Conservation (phyloP, 2,329 filamentous ascomycete species). For the Xylariaceae sp. region DNA sequence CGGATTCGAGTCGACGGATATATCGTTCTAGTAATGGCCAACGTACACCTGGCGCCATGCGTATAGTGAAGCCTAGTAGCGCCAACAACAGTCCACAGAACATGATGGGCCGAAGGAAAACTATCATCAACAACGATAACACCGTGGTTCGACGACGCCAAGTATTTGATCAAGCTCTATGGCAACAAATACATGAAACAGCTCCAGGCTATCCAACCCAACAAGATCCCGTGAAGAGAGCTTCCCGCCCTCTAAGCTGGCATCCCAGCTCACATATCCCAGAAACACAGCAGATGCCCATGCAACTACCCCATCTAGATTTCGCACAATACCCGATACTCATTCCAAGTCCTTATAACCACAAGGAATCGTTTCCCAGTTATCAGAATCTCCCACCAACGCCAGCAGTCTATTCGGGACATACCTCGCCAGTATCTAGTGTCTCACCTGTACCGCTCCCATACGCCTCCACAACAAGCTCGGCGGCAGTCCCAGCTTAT, state of each 20-base stretch:
- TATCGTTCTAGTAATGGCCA: slow-evolving; percentile 49
- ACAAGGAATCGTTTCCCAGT: slow-evolving; percentile 39
- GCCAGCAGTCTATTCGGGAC: slow-evolving; percentile 53
- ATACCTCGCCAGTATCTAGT: slow-evolving; percentile 51
- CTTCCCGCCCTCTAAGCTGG: slow-evolving; percentile 67
- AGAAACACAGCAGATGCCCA: slow-evolving; percentile 34
- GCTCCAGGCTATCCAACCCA: slow-evolving; percentile 24
- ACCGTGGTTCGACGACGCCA: slow-evolving; percentile 46
- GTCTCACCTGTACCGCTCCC: slow-evolving; percentile 53
- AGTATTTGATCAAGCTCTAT: slow-evolving; percentile 41
- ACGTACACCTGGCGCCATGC: slow-evolving; percentile 49
- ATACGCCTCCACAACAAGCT: slow-evolving; percentile 33
- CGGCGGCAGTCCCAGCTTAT: slow-evolving; percentile 36
- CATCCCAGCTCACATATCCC: slow-evolving; percentile 59
- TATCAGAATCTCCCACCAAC: slow-evolving; percentile 48
- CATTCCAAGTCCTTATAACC: slow-evolving; percentile 35
- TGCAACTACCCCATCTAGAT: slow-evolving; percentile 34
- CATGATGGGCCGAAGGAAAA: slow-evolving; percentile 50
- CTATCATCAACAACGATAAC: slow-evolving; percentile 49
- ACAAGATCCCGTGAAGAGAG: slow-evolving; percentile 35
- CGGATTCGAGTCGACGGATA: slow-evolving; percentile 44
- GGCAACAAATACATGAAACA: slow-evolving; percentile 33
- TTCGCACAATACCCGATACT: slow-evolving; percentile 38
- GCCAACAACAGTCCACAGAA: slow-evolving; percentile 65
- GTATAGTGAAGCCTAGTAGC: slow-evolving; percentile 62